Conservation (phyloP, 371 early-diverging fungal genomes). For the Saksenaea vasiformis region DNA sequence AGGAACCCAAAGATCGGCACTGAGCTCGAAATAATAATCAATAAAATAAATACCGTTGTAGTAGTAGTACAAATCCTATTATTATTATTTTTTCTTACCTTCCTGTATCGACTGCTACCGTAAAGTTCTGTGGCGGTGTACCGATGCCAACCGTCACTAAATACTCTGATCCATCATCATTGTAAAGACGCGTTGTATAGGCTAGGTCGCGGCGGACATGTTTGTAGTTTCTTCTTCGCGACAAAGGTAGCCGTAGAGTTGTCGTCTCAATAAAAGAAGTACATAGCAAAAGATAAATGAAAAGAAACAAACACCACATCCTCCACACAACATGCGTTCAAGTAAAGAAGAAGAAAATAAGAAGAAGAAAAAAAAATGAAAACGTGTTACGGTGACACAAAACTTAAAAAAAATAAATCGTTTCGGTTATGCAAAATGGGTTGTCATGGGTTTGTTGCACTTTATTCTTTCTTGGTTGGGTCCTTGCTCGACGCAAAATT, state of each 20-base stretch:
- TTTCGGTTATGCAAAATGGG: neutral
- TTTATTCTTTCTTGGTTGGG: neutral
- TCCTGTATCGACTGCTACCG: constrained; percentile 40
- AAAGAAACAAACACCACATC: neutral
- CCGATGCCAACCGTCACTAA: constrained; percentile 27
- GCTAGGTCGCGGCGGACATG: neutral
- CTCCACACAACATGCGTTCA: neutral
- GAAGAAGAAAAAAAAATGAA: neutral
- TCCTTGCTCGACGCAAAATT: too few species aligned
- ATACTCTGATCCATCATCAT: constrained; percentile 29
- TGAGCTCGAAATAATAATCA: constrained; percentile 63
- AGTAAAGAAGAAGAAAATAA: neutral
- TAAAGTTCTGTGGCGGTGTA: constrained; percentile 35
- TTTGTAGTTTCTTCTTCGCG: neutral
- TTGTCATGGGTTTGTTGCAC: neutral
- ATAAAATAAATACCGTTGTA: constrained; percentile 34
- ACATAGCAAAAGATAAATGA: neutral
- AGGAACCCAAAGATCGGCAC: constrained; percentile 53
- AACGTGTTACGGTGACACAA: neutral
- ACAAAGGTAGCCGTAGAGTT: neutral
- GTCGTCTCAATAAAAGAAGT: neutral
- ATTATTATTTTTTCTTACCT: constrained; percentile 27
- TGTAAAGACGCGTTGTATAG: constrained; percentile 18
- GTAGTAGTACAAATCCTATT: neutral
- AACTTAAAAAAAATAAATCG: neutral